Evolutionary conservation across 495 filamentous ascomycete genomes (phyloP).

Genomic region (Neurospora sp.): DNA sequence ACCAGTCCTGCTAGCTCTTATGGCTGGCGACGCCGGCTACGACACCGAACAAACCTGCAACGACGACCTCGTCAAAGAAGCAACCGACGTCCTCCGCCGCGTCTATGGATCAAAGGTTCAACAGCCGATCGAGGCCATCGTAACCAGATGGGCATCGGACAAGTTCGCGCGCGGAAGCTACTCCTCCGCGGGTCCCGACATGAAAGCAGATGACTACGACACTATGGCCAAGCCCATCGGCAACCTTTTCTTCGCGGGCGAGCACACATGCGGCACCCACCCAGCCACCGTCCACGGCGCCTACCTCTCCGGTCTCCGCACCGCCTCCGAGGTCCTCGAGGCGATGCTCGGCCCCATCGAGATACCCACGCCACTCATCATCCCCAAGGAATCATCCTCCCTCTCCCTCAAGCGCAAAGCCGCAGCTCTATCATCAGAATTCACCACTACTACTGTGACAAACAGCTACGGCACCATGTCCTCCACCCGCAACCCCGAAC

Average conservation of each 20-base stretch:
- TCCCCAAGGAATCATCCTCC: constrained; percentile 44
- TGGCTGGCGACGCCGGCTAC: constrained; percentile 92
- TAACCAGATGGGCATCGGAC: constrained; percentile 91
- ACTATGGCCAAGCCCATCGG: constrained; percentile 77
- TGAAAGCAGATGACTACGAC: constrained; percentile 84
- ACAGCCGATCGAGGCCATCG: constrained; percentile 71
- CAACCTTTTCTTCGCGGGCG: constrained; percentile 91
- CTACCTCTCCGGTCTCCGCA: constrained; percentile 85
- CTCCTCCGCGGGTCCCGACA: constrained; percentile 76
- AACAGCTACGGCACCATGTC: not conserved
- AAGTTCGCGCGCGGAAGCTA: constrained; percentile 85
- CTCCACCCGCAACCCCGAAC: constrained; percentile 34
- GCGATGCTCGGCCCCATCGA: constrained; percentile 68
- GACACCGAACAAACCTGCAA: constrained; percentile 70
- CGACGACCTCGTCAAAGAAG: constrained; percentile 65
- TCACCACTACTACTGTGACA: not conserved
- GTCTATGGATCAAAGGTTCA: constrained; percentile 52
- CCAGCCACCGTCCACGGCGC: constrained; percentile 96
- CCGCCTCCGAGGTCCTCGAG: constrained; percentile 75
- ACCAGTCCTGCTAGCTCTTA: constrained; percentile 80
- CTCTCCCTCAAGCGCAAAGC: constrained; percentile 45
- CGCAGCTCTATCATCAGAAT: constrained; percentile 10
- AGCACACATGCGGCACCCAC: constrained; percentile 91
- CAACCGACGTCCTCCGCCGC: constrained; percentile 58
- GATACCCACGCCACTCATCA: constrained; percentile 57